Percentiles rank a stretch among this genome's conserved stretches.
Evolutionary conservation across 2,329 filamentous ascomycete species (phyloP).

Genomic region (Aspergillus novoparasiticus): DNA sequence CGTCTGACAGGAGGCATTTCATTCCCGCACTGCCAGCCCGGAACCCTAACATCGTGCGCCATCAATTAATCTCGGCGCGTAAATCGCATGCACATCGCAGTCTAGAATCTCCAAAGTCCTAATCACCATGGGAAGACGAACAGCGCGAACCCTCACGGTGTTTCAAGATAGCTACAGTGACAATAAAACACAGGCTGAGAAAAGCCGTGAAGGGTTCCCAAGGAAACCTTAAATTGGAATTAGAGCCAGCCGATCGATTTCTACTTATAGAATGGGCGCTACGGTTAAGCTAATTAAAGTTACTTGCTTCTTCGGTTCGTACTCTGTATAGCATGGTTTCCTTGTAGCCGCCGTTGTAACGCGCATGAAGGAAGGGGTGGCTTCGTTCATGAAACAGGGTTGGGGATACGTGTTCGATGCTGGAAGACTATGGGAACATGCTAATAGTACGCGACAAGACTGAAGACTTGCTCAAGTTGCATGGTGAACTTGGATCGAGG

Average conservation of each 20-base stretch:
- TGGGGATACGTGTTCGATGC: conserved; percentile 12
- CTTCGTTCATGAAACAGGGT: conserved; percentile 14
- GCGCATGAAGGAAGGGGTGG: conserved; percentile 7
- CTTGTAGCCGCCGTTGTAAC: not conserved
- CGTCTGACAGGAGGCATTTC: not conserved
- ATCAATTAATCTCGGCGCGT: not conserved
- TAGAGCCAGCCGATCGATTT: not conserved
- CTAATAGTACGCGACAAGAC: conserved; percentile 10
- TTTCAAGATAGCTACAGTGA: conserved; percentile 10
- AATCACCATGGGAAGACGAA: not conserved
- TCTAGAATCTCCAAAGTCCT: not conserved
- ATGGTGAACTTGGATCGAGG: not conserved
- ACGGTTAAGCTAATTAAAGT: not conserved
- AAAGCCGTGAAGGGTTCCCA: not conserved
- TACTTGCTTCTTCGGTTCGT: not conserved
- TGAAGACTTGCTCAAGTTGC: not conserved
- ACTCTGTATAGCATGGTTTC: not conserved
- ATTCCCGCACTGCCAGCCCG: not conserved
- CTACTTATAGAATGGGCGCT: not conserved
- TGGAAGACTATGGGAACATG: not conserved
- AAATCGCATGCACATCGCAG: not conserved
- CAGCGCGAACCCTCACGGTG: not conserved
- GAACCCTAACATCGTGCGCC: not conserved
- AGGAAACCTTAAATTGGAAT: conserved; percentile 11
- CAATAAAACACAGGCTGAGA: conserved; percentile 16